Conservation (phyloP, 2,329 filamentous ascomycete genomes). For the Cercospora sesami region DNA sequence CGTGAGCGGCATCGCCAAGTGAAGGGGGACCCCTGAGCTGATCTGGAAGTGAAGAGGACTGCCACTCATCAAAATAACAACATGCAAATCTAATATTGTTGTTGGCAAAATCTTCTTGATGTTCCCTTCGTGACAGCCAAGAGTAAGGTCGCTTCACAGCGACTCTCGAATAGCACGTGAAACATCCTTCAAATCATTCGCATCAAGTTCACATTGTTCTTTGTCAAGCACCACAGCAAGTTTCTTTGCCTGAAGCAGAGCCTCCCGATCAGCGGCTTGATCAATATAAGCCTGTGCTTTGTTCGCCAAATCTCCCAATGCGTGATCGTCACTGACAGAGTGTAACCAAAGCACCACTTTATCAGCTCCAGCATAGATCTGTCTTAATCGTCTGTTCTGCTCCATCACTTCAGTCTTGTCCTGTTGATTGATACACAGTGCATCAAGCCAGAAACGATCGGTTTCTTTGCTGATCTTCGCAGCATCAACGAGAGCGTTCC, state of each 20-base stretch:
- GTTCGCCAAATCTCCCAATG: neutral
- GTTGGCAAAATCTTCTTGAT: neutral
- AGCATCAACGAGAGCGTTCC: conserved; percentile 12
- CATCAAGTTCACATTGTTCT: neutral
- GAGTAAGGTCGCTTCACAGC: neutral
- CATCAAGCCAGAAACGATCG: conserved; percentile 11
- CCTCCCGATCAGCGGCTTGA: neutral
- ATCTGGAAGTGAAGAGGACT: neutral
- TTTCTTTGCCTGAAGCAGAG: neutral
- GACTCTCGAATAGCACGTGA: neutral
- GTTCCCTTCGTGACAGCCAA: neutral
- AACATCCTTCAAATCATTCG: neutral
- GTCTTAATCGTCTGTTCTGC: neutral
- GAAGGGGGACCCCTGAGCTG: neutral
- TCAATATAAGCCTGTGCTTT: neutral
- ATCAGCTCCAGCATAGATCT: conserved; percentile 10
- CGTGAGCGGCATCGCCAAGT: neutral
- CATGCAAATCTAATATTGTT: neutral
- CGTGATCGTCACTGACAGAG: neutral
- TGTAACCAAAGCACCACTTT: neutral
- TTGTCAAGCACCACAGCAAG: neutral
- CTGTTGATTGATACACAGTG: conserved; percentile 14
- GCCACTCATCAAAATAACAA: neutral
- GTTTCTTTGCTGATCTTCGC: neutral
- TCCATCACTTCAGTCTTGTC: conserved; percentile 9